Conservation (phyloP, 192 early-diverging fungal genomes). For the Podila minutissima region DNA sequence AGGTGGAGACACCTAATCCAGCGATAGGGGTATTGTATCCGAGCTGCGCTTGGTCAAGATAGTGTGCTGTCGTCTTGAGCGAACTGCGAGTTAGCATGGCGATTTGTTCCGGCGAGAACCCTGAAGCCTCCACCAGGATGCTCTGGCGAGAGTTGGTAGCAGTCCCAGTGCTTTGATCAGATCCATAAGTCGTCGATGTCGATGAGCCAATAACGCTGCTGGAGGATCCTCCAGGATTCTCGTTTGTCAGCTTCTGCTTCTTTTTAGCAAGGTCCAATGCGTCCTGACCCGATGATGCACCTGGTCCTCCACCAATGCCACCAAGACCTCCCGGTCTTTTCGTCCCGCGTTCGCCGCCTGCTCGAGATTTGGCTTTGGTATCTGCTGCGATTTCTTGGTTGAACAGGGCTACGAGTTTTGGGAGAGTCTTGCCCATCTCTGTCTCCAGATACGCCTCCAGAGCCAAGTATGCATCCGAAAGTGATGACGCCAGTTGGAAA, state of each 20-base stretch:
- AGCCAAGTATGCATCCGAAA: constrained; percentile 18
- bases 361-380: constrained; percentile 9
- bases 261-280: background rate
- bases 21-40: constrained; percentile 2
- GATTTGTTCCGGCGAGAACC: background rate
- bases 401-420: constrained; percentile 10
- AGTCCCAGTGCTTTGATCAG: too few species aligned
- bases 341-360: constrained; percentile 21
- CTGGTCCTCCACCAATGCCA: background rate
- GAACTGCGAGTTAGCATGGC: background rate
- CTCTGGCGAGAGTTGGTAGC: background rate
- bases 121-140: background rate
- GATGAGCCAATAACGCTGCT: too few species aligned
- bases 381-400: constrained; percentile 33
- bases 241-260: too few species aligned
- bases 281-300: background rate
- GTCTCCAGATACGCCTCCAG: constrained; percentile 28
- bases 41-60: constrained; percentile 22
- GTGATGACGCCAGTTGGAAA: constrained; percentile 8
- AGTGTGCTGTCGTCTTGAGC: constrained; percentile 6
- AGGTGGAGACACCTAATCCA: background rate
- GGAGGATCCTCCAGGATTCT: too few species aligned
- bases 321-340: background rate
- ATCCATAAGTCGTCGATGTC: too few species aligned
- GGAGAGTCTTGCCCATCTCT: constrained; percentile 14